Percentiles rank a stretch among this genome's conserved stretches.
phyloP scores from a whole-genome alignment of 495 filamentous ascomycete species.

The Cladorrhinum samala region DNA sequence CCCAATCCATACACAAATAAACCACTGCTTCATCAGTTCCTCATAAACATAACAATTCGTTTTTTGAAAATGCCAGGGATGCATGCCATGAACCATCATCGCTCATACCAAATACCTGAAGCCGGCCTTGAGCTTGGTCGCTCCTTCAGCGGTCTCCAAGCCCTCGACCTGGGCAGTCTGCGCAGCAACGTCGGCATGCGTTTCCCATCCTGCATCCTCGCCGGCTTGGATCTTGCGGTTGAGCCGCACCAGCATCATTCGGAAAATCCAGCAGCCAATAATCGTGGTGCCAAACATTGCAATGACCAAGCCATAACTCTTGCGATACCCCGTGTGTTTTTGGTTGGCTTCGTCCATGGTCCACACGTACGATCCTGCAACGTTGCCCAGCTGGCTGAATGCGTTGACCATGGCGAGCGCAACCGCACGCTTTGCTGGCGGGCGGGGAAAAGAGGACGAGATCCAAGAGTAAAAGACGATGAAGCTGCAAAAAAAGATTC shows the following conservation, averaged over 20 bases:
- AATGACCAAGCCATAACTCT: constrained; percentile 47
- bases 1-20: too few species aligned
- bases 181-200: constrained; percentile 18
- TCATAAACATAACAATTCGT: background rate
- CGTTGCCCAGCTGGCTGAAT: constrained; percentile 61
- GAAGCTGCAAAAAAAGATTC: constrained; percentile 41
- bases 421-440: constrained; percentile 72
- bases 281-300: constrained; percentile 61
- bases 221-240: constrained; percentile 62
- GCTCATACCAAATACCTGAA: constrained; percentile 14
- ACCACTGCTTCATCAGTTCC: too few species aligned
- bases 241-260: constrained; percentile 54
- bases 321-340: constrained; percentile 23
- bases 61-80: background rate
- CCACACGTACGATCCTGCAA: constrained; percentile 75
- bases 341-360: constrained; percentile 30
- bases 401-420: constrained; percentile 74
- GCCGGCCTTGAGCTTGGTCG: constrained; percentile 2
- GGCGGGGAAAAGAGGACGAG: constrained; percentile 63
- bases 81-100: background rate
- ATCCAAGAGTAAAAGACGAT: constrained; percentile 76
- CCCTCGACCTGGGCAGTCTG: constrained; percentile 15
- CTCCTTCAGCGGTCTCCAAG: constrained; percentile 2
- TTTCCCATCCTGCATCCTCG: constrained; percentile 22
- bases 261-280: constrained; percentile 37